These are phyloP conservation scores for Amorphotheca resinae DNA, from an alignment of 495 filamentous ascomycete species.

Conservation along the genomic window DNA sequence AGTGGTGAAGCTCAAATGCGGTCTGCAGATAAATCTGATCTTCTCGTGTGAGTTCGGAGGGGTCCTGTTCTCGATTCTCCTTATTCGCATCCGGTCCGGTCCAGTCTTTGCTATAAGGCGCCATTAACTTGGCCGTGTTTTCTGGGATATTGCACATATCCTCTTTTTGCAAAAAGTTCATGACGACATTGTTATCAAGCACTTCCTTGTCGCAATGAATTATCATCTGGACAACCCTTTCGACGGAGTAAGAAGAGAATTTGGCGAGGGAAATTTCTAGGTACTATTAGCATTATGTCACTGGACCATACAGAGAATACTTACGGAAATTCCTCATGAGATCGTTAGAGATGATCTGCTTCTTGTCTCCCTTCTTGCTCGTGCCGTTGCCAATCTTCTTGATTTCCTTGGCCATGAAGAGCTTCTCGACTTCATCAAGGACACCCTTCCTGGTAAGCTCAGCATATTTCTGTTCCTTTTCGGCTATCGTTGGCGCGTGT, in stretches of 20 bases:
- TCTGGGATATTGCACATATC: slow-evolving; percentile 87
- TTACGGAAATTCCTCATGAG: slow-evolving; percentile 76
- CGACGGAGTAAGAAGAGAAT: slow-evolving; percentile 65
- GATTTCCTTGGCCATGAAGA: slow-evolving; percentile 96
- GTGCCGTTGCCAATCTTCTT: slow-evolving; percentile 60
- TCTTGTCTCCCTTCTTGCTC: slow-evolving; percentile 81
- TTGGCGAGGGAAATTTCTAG: slow-evolving; percentile 83
- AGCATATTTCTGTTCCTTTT: slow-evolving; percentile 86
- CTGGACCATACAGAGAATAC: slow-evolving; percentile 10
- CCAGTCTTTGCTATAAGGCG: slow-evolving; percentile 93
- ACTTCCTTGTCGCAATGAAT: slow-evolving; percentile 90
- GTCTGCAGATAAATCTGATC: slow-evolving; percentile 93
- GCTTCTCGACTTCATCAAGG: slow-evolving; percentile 89
- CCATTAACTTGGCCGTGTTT: slow-evolving; percentile 80
- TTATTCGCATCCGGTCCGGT: slow-evolving; percentile 75
- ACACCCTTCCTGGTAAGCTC: slow-evolving; percentile 89
- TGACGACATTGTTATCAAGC: slow-evolving; percentile 84
- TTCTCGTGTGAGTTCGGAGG: slow-evolving; percentile 75
- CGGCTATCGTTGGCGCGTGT: slow-evolving; percentile 67
- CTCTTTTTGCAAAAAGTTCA: slow-evolving; percentile 91
- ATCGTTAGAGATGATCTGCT: slow-evolving; percentile 89
- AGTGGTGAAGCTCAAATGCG: slow-evolving; percentile 90
- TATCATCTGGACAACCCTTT: slow-evolving; percentile 82
- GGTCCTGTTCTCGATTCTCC: slow-evolving; percentile 76
- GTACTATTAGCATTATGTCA: slow-evolving; percentile 7